phyloP scores from a whole-genome alignment of 495 filamentous ascomycete species.

The Penicillium roqueforti region DNA sequence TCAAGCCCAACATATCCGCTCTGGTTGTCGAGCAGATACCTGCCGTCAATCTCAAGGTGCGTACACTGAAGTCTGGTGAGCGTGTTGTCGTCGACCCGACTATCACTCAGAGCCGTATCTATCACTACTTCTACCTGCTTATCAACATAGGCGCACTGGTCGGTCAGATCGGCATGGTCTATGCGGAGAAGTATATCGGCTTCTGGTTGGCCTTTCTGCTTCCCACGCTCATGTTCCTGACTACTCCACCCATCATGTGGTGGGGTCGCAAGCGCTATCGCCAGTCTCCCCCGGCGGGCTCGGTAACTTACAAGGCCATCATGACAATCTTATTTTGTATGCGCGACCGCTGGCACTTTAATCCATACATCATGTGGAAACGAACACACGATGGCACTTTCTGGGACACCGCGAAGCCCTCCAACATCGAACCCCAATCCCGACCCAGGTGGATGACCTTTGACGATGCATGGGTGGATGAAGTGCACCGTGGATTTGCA shows the following conservation, averaged over 20 bases:
- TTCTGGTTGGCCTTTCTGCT: neutral
- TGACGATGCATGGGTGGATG: slow-evolving; percentile 69
- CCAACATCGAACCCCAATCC: slow-evolving; percentile 21
- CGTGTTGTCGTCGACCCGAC: slow-evolving; percentile 69
- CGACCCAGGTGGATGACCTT: slow-evolving; percentile 66
- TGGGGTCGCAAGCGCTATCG: neutral
- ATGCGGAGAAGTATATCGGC: neutral
- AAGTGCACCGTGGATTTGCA: slow-evolving; percentile 61
- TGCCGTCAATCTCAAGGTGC: neutral
- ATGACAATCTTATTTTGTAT: neutral
- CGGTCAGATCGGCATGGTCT: neutral
- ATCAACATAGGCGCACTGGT: slow-evolving; percentile 45
- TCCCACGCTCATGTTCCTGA: neutral
- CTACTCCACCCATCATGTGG: neutral
- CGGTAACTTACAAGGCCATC: neutral
- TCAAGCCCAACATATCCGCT: neutral
- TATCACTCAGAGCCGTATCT: slow-evolving; percentile 30
- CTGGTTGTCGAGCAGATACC: neutral
- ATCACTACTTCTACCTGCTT: slow-evolving; percentile 48
- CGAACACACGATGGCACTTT: neutral
- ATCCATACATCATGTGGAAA: neutral
- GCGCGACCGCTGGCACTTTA: neutral
- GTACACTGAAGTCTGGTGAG: slow-evolving; percentile 33
- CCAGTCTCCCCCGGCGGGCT: neutral
- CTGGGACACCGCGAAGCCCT: neutral